A percentile compares a stretch with the other conserved stretches of the same genome.
These are phyloP conservation scores for Decorospora gaudefroyi DNA, from an alignment of 2,329 filamentous ascomycete genomes.

Conservation along the genomic window DNA sequence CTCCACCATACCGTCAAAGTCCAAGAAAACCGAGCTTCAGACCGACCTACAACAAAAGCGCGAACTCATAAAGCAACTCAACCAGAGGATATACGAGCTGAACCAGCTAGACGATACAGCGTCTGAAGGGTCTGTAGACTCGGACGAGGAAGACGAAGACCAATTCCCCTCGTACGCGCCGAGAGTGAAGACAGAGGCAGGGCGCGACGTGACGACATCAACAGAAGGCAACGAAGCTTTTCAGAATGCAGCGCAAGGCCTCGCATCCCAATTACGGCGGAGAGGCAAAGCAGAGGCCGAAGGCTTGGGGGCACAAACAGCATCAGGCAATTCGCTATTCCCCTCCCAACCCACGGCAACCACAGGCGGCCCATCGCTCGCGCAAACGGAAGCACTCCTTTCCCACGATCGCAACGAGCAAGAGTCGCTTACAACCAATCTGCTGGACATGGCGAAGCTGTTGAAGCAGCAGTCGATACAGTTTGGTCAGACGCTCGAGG, in stretches of 20 bases:
- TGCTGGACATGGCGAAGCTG: slow-evolving; percentile 77
- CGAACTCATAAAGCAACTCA: slow-evolving; percentile 67
- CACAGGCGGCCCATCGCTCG: slow-evolving; percentile 33
- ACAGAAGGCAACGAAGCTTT: slow-evolving; percentile 41
- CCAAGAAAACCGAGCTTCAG: slow-evolving; percentile 64
- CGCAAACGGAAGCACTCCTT: slow-evolving; percentile 67
- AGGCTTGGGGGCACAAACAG: slow-evolving; percentile 29
- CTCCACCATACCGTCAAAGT: slow-evolving; percentile 49
- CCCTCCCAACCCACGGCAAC: slow-evolving; percentile 40
- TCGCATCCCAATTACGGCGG: slow-evolving; percentile 43
- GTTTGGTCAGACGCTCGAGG: slow-evolving; percentile 73
- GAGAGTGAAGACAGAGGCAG: slow-evolving; percentile 39
- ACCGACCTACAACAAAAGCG: slow-evolving; percentile 67
- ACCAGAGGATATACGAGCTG: slow-evolving; percentile 69
- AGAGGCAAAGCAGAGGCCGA: slow-evolving; percentile 31
- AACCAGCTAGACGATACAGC: slow-evolving; percentile 60
- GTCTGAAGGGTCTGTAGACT: slow-evolving; percentile 43
- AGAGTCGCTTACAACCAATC: slow-evolving; percentile 76
- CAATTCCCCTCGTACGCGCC: slow-evolving; percentile 51
- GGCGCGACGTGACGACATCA: slow-evolving; percentile 38
- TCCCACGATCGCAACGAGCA: slow-evolving; percentile 80
- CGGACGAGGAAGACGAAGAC: slow-evolving; percentile 52
- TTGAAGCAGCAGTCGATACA: slow-evolving; percentile 75
- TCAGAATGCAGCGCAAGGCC: slow-evolving; percentile 40
- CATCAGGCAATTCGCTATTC: slow-evolving; percentile 49